These are phyloP conservation scores for Hymenoscyphus occultus DNA, from an alignment of 2,329 filamentous ascomycete genomes.

Conservation along the genomic window DNA sequence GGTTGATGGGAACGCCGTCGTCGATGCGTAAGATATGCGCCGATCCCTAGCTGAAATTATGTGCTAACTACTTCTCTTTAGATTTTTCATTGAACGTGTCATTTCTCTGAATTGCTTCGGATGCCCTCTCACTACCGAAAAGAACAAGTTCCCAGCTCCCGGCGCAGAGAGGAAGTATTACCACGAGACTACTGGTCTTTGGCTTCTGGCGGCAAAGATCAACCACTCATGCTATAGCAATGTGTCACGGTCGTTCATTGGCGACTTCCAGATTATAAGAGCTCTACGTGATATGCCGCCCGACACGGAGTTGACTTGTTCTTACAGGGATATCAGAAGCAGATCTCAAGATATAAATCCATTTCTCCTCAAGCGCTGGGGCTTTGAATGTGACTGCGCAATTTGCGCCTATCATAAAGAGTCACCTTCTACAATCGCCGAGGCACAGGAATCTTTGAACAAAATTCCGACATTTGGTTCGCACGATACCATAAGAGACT, in stretches of 20 bases:
- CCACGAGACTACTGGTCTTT: not conserved
- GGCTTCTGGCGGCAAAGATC: not conserved
- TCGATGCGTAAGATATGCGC: not conserved
- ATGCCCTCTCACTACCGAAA: not conserved
- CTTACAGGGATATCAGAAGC: not conserved
- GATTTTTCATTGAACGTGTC: not conserved
- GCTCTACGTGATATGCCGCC: not conserved
- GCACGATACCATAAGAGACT: not conserved
- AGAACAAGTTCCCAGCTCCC: not conserved
- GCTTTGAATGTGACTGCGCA: constrained; percentile 3
- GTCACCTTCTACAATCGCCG: not conserved
- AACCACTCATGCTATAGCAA: constrained; percentile 1
- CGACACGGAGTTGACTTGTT: not conserved
- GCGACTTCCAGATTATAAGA: not conserved
- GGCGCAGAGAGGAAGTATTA: not conserved
- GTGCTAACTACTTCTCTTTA: not conserved
- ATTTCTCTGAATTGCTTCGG: not conserved
- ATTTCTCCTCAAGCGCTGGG: not conserved
- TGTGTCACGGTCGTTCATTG: not conserved
- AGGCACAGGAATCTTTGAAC: not conserved
- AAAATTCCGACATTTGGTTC: not conserved
- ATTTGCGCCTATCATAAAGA: not conserved
- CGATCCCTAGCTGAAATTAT: not conserved
- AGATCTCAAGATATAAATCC: not conserved
- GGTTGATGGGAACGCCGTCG: not conserved